A percentile compares a stretch with the other conserved stretches of the same genome.
Conservation (phyloP, 169 alveolate genomes). For the Pseudocohnilembus persalinus region DNA sequence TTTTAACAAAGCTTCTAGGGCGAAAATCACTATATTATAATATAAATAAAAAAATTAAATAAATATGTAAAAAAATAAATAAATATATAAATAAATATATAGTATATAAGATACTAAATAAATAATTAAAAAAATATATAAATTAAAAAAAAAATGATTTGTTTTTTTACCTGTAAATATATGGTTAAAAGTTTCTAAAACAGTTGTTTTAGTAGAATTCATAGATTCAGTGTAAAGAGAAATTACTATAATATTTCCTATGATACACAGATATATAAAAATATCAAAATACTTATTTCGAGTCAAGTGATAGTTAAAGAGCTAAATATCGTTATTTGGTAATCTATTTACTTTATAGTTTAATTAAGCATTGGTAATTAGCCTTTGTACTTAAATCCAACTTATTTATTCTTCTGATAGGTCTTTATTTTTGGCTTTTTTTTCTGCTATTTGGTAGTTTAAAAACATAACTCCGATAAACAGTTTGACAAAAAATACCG, state of each 20-base stretch:
- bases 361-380: not conserved
- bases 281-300: not conserved
- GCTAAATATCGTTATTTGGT: not conserved
- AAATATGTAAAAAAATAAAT: no score
- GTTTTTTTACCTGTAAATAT: not conserved
- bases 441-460: slow-evolving; percentile 5
- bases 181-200: not conserved
- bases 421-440: slow-evolving; percentile 15
- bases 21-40: slow-evolving; percentile 52
- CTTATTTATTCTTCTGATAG: not conserved
- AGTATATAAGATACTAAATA: no score
- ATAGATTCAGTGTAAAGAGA: not conserved
- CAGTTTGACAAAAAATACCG: slow-evolving; percentile 56
- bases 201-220: not conserved
- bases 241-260: not conserved
- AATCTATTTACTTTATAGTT: slow-evolving; percentile 2
- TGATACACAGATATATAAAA: not conserved
- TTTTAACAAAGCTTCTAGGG: slow-evolving; percentile 68
- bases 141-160: no score
- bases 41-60: no score
- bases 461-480: slow-evolving; percentile 12
- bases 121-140: no score
- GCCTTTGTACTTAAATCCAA: slow-evolving; percentile 17
- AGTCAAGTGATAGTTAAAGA: not conserved
- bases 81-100: no score